Conservation (phyloP, 805 yeast species). For the Wickerhamiella vanderwaltii region DNA sequence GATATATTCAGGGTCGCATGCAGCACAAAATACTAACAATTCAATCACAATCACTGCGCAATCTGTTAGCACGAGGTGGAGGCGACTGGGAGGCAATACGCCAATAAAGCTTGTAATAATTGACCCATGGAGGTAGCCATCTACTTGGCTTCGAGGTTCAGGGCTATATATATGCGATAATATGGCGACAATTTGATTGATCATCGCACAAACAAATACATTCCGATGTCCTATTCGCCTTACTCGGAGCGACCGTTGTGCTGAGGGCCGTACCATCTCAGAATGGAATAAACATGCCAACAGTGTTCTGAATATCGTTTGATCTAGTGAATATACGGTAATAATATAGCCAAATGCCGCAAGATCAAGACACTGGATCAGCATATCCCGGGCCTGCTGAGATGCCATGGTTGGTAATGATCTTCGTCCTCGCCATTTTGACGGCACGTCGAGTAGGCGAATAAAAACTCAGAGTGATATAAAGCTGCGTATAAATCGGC, state of each 20-base stretch:
- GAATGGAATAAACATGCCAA: background rate
- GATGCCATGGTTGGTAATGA: no score
- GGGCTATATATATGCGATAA: background rate
- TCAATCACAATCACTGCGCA: conserved; percentile 2
- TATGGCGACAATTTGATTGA: conserved; percentile 3
- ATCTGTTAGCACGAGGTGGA: conserved; percentile 9
- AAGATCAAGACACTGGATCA: conserved; percentile 4
- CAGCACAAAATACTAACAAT: background rate
- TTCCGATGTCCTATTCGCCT: background rate
- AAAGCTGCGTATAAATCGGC: no score
- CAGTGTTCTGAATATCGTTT: conserved; percentile 1
- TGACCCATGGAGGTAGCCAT: conserved; percentile 14
- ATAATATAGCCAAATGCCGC: conserved; percentile 4
- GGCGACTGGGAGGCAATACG: conserved; percentile 5
- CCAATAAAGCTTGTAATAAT: conserved; percentile 13
- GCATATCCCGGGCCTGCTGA: no score
- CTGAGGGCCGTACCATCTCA: conserved; percentile 8
- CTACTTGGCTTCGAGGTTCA: background rate
- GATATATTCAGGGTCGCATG: conserved; percentile 2
- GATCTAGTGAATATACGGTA: conserved; percentile 10
- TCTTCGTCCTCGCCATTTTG: no score
- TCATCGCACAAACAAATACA: background rate
- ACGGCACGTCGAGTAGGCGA: no score
- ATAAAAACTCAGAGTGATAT: no score
- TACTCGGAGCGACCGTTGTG: background rate